These are phyloP conservation scores for Paracamarosporium sp. DNA, from an alignment of 2,329 filamentous ascomycete genomes.

Conservation along the genomic window DNA sequence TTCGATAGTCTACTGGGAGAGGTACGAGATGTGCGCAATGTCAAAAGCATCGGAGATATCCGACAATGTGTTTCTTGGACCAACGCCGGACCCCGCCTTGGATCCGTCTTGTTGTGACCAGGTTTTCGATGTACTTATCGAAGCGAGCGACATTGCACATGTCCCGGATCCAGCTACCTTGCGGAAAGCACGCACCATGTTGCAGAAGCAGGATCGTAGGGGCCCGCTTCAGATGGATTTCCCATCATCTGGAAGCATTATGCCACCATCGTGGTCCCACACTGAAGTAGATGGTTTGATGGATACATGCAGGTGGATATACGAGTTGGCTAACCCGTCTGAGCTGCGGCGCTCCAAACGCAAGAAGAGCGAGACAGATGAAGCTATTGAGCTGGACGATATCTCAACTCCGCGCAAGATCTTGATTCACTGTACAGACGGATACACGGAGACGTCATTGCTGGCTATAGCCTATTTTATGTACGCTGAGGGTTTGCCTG, in stretches of 20 bases:
- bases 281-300: slow-evolving; percentile 83
- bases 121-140: slow-evolving; percentile 83
- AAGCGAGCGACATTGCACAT: slow-evolving; percentile 84
- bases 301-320: slow-evolving; percentile 89
- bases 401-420: slow-evolving; percentile 65
- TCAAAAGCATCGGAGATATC: slow-evolving; percentile 87
- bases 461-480: slow-evolving; percentile 91
- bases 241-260: slow-evolving; percentile 90
- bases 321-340: slow-evolving; percentile 75
- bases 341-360: slow-evolving; percentile 49
- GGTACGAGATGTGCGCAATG: slow-evolving; percentile 93
- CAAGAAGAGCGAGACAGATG: slow-evolving; percentile 54
- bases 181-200: slow-evolving; percentile 65
- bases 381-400: slow-evolving; percentile 63
- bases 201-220: slow-evolving; percentile 49
- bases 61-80: slow-evolving; percentile 87
- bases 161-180: slow-evolving; percentile 74
- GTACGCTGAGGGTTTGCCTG: slow-evolving; percentile 81
- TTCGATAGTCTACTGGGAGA: slow-evolving; percentile 75
- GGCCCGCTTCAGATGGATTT: slow-evolving; percentile 74
- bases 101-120: slow-evolving; percentile 54
- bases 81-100: slow-evolving; percentile 74
- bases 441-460: slow-evolving; percentile 93
- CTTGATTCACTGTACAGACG: slow-evolving; percentile 91
- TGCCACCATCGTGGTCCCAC: slow-evolving; percentile 83